Evolutionary conservation across 1,284 basidiomycete genomes (phyloP), one percentile per base, ranked within the genome.

Genomic region (Butyriboletus appendiculatus): DNA sequence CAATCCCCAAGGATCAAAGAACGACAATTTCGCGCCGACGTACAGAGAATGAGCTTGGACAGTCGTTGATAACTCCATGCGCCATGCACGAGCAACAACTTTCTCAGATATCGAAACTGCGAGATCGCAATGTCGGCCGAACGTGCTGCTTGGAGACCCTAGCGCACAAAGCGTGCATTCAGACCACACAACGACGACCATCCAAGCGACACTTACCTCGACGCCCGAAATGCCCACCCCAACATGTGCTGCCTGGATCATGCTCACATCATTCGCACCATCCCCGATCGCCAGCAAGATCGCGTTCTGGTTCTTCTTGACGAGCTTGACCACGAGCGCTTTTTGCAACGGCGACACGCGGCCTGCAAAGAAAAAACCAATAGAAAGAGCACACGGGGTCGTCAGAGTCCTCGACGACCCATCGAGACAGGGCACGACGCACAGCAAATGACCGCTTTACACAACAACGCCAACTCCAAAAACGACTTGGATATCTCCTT

Each of bases 371-470:
- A 16, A 12, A 26, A 42, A 24, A 3, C 18, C 37, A 38, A 16
- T 34, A 11, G 14, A 10, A 35, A 28, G 24, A n/a, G 5, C 20
- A 20, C 1, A 10, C 11, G 6, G 8, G 15, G 12, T 37, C 28
- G 5, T 57, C 53, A 56, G 30, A 11, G 5, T 22, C 11, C 24
- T 30, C 18, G 12, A 16, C 20, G 20, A 32, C 7, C 2, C 9
- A 20, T 4, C 18, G 11, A 24, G 1, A 32, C 8, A 20, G 0
- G 12, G 10, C 7, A 12, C 10, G 33, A 64, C 67, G n/a, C 35
- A 94, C 96, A 99, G 73, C 96, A 98, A 41, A 98, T 88, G 40
- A 99, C 96, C 18, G 96, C 96, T 69, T 98, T 98, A 80, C 97
- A 99, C 86, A 98, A 87, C 63, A 98, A 85, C 0, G 96, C 96